Conservation (phyloP, 345 rosid species). For the Brassica rapa region DNA sequence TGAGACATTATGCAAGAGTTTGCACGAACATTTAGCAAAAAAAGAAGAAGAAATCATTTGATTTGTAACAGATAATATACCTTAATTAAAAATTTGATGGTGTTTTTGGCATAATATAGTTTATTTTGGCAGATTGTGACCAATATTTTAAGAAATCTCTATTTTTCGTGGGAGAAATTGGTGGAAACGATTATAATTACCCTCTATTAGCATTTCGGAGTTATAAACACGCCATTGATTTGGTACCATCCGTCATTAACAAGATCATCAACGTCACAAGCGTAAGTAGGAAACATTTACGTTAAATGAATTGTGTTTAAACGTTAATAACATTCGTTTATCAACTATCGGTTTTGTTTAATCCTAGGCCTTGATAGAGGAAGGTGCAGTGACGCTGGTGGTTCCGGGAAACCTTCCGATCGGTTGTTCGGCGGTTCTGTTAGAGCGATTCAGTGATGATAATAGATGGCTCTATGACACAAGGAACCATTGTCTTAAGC, state of each 20-base stretch:
- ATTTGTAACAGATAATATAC: background rate
- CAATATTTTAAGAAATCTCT: conserved; percentile 10
- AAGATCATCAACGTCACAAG: conserved; percentile 11
- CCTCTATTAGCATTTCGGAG: conserved; percentile 4
- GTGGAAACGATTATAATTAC: conserved; percentile 13
- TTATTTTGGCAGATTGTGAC: conserved; percentile 8
- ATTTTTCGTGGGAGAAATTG: conserved; percentile 7
- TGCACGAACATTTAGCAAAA: background rate
- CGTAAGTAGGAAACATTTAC: background rate
- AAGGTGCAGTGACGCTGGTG: conserved; percentile 12
- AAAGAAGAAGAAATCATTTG: background rate
- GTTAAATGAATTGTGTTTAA: background rate
- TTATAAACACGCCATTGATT: conserved; percentile 1
- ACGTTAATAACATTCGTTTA: background rate
- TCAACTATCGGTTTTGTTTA: background rate
- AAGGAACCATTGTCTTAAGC: background rate
- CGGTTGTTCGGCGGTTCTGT: conserved; percentile 2
- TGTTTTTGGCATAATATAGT: background rate
- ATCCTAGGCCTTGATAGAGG: conserved; percentile 9
- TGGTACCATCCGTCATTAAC: conserved; percentile 3
- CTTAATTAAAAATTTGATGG: background rate
- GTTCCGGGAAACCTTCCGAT: conserved; percentile 10
- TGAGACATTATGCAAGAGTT: background rate
- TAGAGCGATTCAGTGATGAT: background rate
- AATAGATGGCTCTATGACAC: conserved; percentile 1